A percentile compares a stretch with the other conserved stretches of the same genome.
Conservation (phyloP, 2,329 filamentous ascomycete species). For the Cladosporium velox region DNA sequence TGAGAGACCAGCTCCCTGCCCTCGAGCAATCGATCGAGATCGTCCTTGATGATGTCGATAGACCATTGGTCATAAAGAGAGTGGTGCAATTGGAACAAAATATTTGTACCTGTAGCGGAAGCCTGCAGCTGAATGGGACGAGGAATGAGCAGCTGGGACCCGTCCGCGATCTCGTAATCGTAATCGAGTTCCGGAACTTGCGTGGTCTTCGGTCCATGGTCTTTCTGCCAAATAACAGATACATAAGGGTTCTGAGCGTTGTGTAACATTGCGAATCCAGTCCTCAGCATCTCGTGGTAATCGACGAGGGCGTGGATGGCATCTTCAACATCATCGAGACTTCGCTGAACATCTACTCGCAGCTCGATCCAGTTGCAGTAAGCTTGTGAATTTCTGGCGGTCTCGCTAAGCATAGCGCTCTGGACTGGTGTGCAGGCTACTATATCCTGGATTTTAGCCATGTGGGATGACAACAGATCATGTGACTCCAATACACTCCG, state of each 20-base stretch:
- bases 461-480: background rate
- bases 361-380: slow-evolving; percentile 82
- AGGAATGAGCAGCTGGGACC: slow-evolving; percentile 44
- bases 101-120: slow-evolving; percentile 31
- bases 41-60: slow-evolving; percentile 67
- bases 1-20: slow-evolving; percentile 40
- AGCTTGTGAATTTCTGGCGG: slow-evolving; percentile 56
- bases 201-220: background rate
- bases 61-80: slow-evolving; percentile 94
- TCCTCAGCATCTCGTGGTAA: slow-evolving; percentile 68
- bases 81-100: slow-evolving; percentile 70
- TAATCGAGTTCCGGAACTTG: slow-evolving; percentile 21
- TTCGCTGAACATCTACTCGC: slow-evolving; percentile 46
- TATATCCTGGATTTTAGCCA: slow-evolving; percentile 41
- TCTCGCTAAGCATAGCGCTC: slow-evolving; percentile 77
- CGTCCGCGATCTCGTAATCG: slow-evolving; percentile 25
- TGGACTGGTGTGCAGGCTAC: slow-evolving; percentile 73
- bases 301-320: slow-evolving; percentile 55
- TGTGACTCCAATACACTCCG: slow-evolving; percentile 1
- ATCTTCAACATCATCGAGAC: slow-evolving; percentile 23
- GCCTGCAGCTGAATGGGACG: slow-evolving; percentile 60
- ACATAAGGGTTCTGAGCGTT: slow-evolving; percentile 52
- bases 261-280: slow-evolving; percentile 66
- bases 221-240: slow-evolving; percentile 64
- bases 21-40: slow-evolving; percentile 60